phyloP scores from a whole-genome alignment of 345 rosid genomes.

The Trapa bicornis region DNA sequence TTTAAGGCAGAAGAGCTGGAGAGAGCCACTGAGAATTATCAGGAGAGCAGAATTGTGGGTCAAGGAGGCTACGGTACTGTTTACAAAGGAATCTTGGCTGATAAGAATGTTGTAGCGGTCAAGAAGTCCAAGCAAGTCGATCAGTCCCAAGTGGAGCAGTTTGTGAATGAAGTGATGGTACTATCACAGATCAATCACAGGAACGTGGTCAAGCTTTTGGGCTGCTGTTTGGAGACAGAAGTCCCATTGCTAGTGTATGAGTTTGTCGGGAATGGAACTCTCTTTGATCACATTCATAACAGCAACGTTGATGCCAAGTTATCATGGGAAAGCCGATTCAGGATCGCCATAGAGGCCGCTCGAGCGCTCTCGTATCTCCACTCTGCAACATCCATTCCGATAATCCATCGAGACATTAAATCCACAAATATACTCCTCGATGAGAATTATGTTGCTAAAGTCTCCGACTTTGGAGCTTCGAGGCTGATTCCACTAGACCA shows the following conservation, averaged over 20 bases:
- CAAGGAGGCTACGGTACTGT: slow-evolving; percentile 32
- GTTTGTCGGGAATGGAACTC: slow-evolving; percentile 27
- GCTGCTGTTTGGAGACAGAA: slow-evolving; percentile 31
- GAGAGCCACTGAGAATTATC: slow-evolving; percentile 28
- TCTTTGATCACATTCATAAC: slow-evolving; percentile 21
- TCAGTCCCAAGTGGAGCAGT: slow-evolving; percentile 27
- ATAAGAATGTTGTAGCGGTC: slow-evolving; percentile 24
- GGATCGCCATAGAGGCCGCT: slow-evolving; percentile 16
- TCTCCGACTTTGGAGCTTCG: slow-evolving; percentile 33
- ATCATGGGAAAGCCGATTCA: slow-evolving; percentile 23
- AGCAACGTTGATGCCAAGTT: slow-evolving; percentile 9
- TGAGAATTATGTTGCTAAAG: slow-evolving; percentile 22
- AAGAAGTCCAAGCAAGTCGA: slow-evolving; percentile 30
- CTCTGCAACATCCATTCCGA: slow-evolving; percentile 17
- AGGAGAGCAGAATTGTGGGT: slow-evolving; percentile 20
- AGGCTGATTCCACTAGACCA: slow-evolving; percentile 14
- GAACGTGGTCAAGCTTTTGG: slow-evolving; percentile 30
- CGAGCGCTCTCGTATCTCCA: slow-evolving; percentile 24
- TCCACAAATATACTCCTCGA: slow-evolving; percentile 29
- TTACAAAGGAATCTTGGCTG: slow-evolving; percentile 27
- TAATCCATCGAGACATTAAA: slow-evolving; percentile 26
- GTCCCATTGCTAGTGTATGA: slow-evolving; percentile 33
- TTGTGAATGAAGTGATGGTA: slow-evolving; percentile 30
- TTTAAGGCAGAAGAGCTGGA: slow-evolving; percentile 24
- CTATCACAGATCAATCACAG: slow-evolving; percentile 34